phyloP scores from a whole-genome alignment of 2,329 filamentous ascomycete genomes.

The Pseudofabraea citricarpa region DNA sequence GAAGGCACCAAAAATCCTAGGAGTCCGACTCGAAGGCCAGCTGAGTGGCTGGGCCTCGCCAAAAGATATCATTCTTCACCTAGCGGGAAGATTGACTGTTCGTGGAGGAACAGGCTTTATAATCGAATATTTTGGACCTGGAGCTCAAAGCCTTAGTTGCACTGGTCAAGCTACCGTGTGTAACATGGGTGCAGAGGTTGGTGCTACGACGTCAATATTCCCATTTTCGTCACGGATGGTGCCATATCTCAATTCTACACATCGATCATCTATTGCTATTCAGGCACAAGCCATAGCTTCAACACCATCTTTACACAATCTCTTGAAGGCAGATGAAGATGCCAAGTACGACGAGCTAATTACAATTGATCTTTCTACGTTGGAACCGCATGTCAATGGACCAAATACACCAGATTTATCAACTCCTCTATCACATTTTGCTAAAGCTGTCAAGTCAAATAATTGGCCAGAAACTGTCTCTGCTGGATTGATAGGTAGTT shows the following conservation, averaged over 20 bases:
- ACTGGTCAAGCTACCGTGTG: conserved; percentile 91
- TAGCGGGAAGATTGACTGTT: conserved; percentile 87
- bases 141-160: conserved; percentile 81
- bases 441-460: conserved; percentile 75
- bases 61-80: conserved; percentile 89
- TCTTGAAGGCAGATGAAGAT: conserved; percentile 71
- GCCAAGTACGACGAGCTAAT: conserved; percentile 89
- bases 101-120: conserved; percentile 91
- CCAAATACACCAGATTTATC: conserved; percentile 95
- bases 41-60: conserved; percentile 88
- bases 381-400: conserved; percentile 96
- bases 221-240: conserved; percentile 82
- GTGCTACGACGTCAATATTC: conserved; percentile 74
- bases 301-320: conserved; percentile 44
- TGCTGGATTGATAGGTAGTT: conserved; percentile 92
- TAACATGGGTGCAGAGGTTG: conserved; percentile 93
- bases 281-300: conserved; percentile 25
- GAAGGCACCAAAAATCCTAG: conserved; percentile 86
- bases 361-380: conserved; percentile 80
- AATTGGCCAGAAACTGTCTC: conserved; percentile 89
- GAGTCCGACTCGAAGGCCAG: conserved; percentile 77
- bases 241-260: conserved; percentile 81
- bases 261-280: conserved; percentile 47
- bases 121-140: conserved; percentile 89
- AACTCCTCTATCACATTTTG: conserved; percentile 87